Base-by-base conservation (phyloP, 257 asterid species). In the Ophiorrhiza pumila region DNA sequence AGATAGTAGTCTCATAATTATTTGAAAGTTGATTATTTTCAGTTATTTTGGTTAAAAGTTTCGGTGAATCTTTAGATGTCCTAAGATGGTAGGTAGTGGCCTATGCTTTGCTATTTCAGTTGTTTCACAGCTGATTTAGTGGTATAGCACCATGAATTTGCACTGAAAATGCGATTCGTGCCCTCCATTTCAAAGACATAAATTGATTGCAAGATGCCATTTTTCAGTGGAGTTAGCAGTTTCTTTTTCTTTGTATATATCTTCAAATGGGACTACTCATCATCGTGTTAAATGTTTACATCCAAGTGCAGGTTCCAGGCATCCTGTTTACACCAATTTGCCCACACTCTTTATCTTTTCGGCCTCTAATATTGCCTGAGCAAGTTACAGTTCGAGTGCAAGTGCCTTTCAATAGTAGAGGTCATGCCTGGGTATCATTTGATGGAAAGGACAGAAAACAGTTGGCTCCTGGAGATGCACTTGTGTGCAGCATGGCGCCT, bases 361-460 rank as follows among this genome's bases (percentile, higher is more conserved):
- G 99, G 69, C 99, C 99, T 14, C 86, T 95, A 64, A 92, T 95
- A 77, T 73, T 95, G 71, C 99, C 99, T 0, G 99, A 95, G 86
- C 90, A 87, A 5, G 98, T 95, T 56, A 90, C 90, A 0, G 64
- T 95, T 25, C 83, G 95, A 76, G 92, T 95, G 43, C 96, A 88
- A 27, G 96, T 89, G 45, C 99, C 99, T 7, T 85, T 85, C 86
- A 89, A 87, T 34, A 95, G 99, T 82, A 71, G 98, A 79, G 85
- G 98, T 79, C 95, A 92, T 46, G 97, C 99, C 4, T 95, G 99
- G 99, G 99, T 85, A 25, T 95, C 99, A 4, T 92, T 95, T 59
- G 99, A 95, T 29, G 99, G 99, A 34, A 95, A 95, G 83, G 99
- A 80, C 81, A 58, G 99, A 74, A 88, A 86, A 78, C 82, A 85